Evolutionary conservation across 2,329 filamentous ascomycete species (phyloP), one percentile per base, ranked within the genome.

Genomic region (Colletotrichum sp.): DNA sequence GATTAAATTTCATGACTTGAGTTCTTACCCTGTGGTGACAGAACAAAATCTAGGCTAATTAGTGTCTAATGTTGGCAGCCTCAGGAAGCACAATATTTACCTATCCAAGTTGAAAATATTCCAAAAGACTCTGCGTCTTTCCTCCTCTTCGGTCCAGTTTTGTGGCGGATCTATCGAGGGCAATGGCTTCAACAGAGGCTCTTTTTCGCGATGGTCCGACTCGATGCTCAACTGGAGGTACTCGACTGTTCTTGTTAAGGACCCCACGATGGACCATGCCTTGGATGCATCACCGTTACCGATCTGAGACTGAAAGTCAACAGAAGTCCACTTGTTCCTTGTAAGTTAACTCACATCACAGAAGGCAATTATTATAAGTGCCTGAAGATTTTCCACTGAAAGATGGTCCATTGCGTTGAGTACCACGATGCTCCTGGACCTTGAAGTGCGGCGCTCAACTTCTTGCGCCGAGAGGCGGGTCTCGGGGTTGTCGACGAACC

Each of bases 341-440:
- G 2, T n/a, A 21, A 28, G 34, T 24, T 24, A 24, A 24, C 79
- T 78, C 75, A 85, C 84, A 77, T 84, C 82, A 61, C 83, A 81
- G 70, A 85, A 86, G 2, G 82, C 82, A 48, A 85, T 78, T 8
- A 87, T 86, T 7, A 82, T 81, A 18, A 85, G 73, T 3, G 84
- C 83, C 66, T 85, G 84, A 9, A 85, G 68, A 24, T 82, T 84
- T 75, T 85, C 83, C 7, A 86, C 82, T 0, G 82, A 83, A 5
- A 86, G 79, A 8, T 78, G 78, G 26, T 83, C 80, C 81, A 85
- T 81, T 9, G 82, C 81, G 5, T 78, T 80, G 8, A 84, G 74
- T 6, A 84, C 74, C 3, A 85, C 82, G 30, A 78, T 74, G 5
- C 76, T 76, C 36, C 80, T 76, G 18, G 79, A 79, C 6, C 67